Evolutionary conservation across 1,139 yeast genomes (phyloP), one percentile per base, ranked within the genome.

Genomic region (Yamadazyma buinensis): DNA sequence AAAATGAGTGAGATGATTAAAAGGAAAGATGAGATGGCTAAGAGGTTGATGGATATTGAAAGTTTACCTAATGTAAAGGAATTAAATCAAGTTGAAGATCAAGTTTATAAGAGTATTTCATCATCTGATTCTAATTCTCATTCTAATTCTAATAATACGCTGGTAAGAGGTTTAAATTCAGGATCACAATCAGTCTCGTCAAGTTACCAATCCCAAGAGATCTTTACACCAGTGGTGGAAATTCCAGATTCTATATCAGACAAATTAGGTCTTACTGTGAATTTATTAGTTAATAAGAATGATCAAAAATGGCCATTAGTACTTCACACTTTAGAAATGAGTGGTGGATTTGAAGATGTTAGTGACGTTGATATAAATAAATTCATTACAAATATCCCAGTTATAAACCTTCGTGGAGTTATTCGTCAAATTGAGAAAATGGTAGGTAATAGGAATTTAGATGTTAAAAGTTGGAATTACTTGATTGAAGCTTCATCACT

Each of bases 241-340:
- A 23, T 81, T 1, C 85, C 87, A 0, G 43, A 44, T 0, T 41
- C 61, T 0, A 58, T 82, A 6, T 46, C 60, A 13, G 59, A 63
- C 1, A 60, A 66, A 29, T 55, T 83, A 4, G 77, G 78, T 0
- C 65, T 73, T 25, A 57, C 79, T 0, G 56, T 76, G 2, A 64
- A 67, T 18, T 64, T 60, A 42, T 61, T 79, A 29, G 65, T 75
- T 2, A 62, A 71, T 26, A 64, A 65, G 28, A 56, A 61, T 4
- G 54, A 62, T 29, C 77, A 72, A 39, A 65, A 79, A 47, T 83
- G 90, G 88, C 57, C 61, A 13, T 55, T 71, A 23, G 72, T 81
- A 3, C 51, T 83, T 4, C 53, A 62, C 3, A 73, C 69, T 30
- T 51, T 83, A 15, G 46, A 51, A n/a, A 42, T 47, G 7, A 48